These are phyloP conservation scores for Fraxinus velutina DNA, from an alignment of 305 asterid species.

Conservation along the genomic window DNA sequence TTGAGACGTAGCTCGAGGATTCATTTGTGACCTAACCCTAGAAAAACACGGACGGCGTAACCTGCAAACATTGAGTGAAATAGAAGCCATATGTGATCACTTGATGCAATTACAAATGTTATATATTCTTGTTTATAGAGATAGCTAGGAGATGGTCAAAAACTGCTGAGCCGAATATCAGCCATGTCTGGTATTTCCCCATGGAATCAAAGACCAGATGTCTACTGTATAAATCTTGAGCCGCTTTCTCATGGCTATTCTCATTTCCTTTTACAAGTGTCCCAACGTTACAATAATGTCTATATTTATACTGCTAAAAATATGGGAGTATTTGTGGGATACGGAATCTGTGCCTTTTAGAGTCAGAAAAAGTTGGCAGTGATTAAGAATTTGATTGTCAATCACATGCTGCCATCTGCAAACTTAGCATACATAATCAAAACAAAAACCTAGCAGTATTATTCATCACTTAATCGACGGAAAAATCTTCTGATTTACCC, in stretches of 20 bases:
- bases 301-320: background rate
- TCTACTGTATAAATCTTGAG: background rate
- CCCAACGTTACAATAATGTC: background rate
- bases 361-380: slow-evolving; percentile 4
- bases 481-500: background rate
- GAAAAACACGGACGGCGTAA: slow-evolving; percentile 11
- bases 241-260: background rate
- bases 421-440: too few species aligned
- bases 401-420: slow-evolving; percentile 17
- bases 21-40: slow-evolving; percentile 24
- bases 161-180: background rate
- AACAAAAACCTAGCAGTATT: background rate
- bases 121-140: background rate
- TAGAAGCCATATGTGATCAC: slow-evolving; percentile 13
- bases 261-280: background rate
- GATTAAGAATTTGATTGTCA: background rate
- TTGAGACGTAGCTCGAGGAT: slow-evolving; percentile 33
- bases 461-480: background rate
- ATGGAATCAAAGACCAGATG: background rate
- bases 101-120: background rate
- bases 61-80: slow-evolving; percentile 12
- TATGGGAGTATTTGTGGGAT: background rate
- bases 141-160: background rate
- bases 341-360: slow-evolving; percentile 5
- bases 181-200: background rate